These are phyloP conservation scores for Priceomyces fermenticarens DNA, from an alignment of 805 yeast genomes.

Conservation along the genomic window DNA sequence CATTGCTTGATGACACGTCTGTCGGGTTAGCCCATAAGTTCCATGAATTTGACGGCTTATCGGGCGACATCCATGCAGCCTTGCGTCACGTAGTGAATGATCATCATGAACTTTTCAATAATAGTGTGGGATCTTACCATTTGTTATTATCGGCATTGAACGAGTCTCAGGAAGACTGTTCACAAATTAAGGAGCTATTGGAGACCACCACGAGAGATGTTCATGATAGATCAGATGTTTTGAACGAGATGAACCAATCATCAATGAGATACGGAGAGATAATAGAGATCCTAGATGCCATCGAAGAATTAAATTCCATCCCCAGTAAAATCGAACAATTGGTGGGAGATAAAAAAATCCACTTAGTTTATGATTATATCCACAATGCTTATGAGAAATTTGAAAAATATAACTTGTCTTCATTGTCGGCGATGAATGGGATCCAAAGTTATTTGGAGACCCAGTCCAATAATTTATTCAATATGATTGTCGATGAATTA, in stretches of 20 bases:
- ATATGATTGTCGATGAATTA: conserved; percentile 73
- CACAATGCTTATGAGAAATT: conserved; percentile 42
- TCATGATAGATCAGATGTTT: conserved; percentile 50
- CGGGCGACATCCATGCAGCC: conserved; percentile 52
- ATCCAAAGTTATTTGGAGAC: conserved; percentile 50
- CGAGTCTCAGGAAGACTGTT: conserved; percentile 60
- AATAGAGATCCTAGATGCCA: conserved; percentile 65
- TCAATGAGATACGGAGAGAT: conserved; percentile 62
- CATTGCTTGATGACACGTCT: conserved; percentile 79
- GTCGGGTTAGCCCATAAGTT: conserved; percentile 83
- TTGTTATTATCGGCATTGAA: conserved; percentile 60
- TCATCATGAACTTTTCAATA: conserved; percentile 80
- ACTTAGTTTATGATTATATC: conserved; percentile 59
- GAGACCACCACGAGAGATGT: conserved; percentile 48
- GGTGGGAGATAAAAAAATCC: conserved; percentile 68
- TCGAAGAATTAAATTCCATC: conserved; percentile 55
- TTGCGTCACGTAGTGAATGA: conserved; percentile 73
- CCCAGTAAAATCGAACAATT: conserved; percentile 64
- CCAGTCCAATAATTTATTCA: conserved; percentile 62
- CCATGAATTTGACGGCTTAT: conserved; percentile 62
- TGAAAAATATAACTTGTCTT: conserved; percentile 53
- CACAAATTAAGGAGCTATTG: conserved; percentile 46
- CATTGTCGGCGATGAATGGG: conserved; percentile 50
- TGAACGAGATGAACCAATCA: conserved; percentile 63
- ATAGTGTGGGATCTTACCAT: conserved; percentile 81